A percentile compares a stretch with the other conserved stretches of the same genome.
These are phyloP conservation scores for Camelina neglecta DNA, from an alignment of 345 rosid species.

Conservation along the genomic window DNA sequence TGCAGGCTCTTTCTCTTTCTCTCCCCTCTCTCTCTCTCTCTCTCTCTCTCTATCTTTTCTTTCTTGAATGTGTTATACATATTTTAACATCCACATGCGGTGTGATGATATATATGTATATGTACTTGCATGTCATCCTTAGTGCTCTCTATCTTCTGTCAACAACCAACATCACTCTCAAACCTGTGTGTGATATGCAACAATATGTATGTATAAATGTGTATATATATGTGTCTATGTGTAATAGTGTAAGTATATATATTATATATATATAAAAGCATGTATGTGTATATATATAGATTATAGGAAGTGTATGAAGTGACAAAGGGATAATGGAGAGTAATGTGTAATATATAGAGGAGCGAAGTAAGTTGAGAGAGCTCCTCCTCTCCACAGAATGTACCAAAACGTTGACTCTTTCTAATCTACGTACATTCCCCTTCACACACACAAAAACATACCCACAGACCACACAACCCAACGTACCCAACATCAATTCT, in stretches of 20 bases:
- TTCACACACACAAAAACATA: constrained; percentile 19
- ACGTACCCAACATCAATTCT: not conserved
- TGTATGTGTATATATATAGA: not conserved
- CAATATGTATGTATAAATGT: not conserved
- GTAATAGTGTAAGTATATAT: not conserved
- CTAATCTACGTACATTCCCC: constrained; percentile 23
- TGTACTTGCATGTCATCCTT: constrained; percentile 67
- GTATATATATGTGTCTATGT: not conserved
- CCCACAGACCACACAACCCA: not conserved
- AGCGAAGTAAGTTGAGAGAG: constrained; percentile 10
- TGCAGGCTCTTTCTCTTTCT: constrained; percentile 32
- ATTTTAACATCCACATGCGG: constrained; percentile 6
- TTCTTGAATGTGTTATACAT: constrained; percentile 15
- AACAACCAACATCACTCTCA: constrained; percentile 46
- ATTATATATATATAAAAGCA: not conserved
- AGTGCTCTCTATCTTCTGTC: constrained; percentile 99
- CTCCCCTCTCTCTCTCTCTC: constrained; percentile 9
- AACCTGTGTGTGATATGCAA: constrained; percentile 28
- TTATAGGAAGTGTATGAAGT: constrained; percentile 7
- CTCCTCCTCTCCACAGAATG: constrained; percentile 24
- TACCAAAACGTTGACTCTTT: constrained; percentile 41
- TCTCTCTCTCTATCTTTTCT: not conserved
- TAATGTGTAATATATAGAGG: constrained; percentile 31
- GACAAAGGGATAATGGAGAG: constrained; percentile 25
- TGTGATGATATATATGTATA: constrained; percentile 48